Evolutionary conservation across 331 rosid genomes (phyloP), one percentile per base, ranked within the genome.

Genomic region (Cydonia oblonga): DNA sequence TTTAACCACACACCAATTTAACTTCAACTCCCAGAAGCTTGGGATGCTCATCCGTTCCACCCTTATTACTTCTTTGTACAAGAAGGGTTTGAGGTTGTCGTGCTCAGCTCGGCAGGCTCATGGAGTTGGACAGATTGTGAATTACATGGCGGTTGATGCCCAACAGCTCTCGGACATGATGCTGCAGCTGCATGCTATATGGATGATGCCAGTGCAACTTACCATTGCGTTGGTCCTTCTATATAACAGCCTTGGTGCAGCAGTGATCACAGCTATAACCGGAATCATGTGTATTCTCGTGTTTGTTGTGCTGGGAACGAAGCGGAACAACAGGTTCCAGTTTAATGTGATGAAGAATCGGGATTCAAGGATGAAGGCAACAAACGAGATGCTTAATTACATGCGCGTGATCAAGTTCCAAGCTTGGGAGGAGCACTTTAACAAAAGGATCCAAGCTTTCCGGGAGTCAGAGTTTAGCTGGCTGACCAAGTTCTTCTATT

Each of bases 331-430:
- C 71, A 40, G n/a, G 66, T 92, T 67, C 80, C 96, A 92, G 73
- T 88, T 80, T 72, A 84, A 86, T 66, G 71, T 89, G 69, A 92
- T 92, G 98, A 87, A 15, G 63, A 84, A 86, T 29, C 96, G 98
- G 0, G 98, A 92, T 69, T 81, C 82, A 5, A 86, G 98, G 66
- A 90, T 92, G 96, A 92, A 92, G 81, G 96, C 96, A 16, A 89
- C 92, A 9, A 92, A 92, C 68, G 98, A 92, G 91, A 88, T 88
- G 96, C 90, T 92, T n/a, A 92, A 88, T 67, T 90, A 92, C 84
- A 92, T 88, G 98, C 84, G 98, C 5, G 98, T 90, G 71, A 92
- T 92, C 72, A 92, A 92, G 88, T 92, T 92, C 75, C 98, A 90
- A 60, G 96, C 96, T 3, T 92, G 98, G 98, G 98, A 92, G 62